phyloP scores from a whole-genome alignment of 345 rosid species.

The Ricinus communis region DNA sequence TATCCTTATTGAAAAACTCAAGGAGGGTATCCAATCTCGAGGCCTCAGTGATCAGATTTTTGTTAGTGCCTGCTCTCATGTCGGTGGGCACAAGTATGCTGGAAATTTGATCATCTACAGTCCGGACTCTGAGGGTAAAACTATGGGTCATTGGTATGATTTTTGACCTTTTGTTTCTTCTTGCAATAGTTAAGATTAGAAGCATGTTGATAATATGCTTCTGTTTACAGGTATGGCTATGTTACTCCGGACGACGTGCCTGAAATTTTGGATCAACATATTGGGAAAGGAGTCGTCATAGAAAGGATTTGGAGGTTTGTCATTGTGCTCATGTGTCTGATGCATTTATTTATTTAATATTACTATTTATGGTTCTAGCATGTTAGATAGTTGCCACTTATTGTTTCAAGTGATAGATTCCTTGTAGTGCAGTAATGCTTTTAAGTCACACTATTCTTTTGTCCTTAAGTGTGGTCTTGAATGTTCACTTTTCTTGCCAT shows the following conservation, averaged over 20 bases:
- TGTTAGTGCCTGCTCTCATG: conserved; percentile 80
- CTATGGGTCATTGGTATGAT: conserved; percentile 76
- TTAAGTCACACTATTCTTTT: not conserved
- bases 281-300: conserved; percentile 66
- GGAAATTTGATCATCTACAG: conserved; percentile 83
- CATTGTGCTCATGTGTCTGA: not conserved
- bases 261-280: conserved; percentile 83
- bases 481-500: not conserved
- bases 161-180: not conserved
- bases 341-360: not conserved
- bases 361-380: not conserved
- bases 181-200: not conserved
- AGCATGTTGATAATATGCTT: conserved; percentile 6
- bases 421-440: not conserved
- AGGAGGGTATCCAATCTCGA: conserved; percentile 59
- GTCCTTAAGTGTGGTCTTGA: not conserved
- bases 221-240: conserved; percentile 79
- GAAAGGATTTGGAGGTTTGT: conserved; percentile 78
- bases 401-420: not conserved
- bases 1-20: conserved; percentile 64
- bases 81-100: conserved; percentile 97
- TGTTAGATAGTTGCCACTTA: not conserved
- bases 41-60: conserved; percentile 60
- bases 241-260: conserved; percentile 91
- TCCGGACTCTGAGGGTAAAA: conserved; percentile 60